Evolutionary conservation across 495 filamentous ascomycete genomes (phyloP).

Genomic region (Neurospora sp.): DNA sequence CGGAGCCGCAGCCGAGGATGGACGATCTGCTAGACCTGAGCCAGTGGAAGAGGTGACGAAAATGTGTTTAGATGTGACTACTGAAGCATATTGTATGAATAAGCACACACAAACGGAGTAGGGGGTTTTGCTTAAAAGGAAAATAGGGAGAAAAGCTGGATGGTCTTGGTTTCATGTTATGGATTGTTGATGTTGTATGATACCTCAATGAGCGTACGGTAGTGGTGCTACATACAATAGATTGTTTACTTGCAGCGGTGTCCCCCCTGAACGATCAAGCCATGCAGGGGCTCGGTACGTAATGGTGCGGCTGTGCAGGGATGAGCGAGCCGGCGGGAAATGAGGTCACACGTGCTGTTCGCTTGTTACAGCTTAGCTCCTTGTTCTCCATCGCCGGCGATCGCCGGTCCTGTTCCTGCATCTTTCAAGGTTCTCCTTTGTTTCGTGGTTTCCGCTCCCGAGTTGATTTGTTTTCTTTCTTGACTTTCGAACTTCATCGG

Average conservation of each 20-base stretch:
- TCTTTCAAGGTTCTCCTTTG: not conserved
- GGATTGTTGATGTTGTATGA: not conserved
- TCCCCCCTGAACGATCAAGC: not conserved
- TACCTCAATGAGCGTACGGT: not conserved
- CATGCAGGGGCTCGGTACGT: not conserved
- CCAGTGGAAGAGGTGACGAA: not conserved
- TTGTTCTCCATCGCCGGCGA: not conserved
- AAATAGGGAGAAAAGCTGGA: not conserved
- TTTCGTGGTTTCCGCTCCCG: not conserved
- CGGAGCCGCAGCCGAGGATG: not conserved
- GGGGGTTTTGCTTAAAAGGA: not conserved
- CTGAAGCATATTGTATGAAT: not conserved
- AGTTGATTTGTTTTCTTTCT: not conserved
- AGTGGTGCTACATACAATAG: not conserved
- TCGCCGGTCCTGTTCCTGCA: not conserved
- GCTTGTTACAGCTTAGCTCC: not conserved
- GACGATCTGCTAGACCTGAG: not conserved
- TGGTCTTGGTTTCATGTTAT: not conserved
- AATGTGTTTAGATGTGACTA: not conserved
- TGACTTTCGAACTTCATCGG: not conserved
- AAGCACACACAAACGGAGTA: not conserved
- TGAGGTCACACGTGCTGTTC: not conserved
- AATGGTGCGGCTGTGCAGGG: not conserved
- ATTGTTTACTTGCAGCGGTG: not conserved
- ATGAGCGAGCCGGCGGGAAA: not conserved